These are phyloP conservation scores for Pseudopyrenochaeta lycopersici DNA, from an alignment of 2,329 filamentous ascomycete species.

Conservation along the genomic window DNA sequence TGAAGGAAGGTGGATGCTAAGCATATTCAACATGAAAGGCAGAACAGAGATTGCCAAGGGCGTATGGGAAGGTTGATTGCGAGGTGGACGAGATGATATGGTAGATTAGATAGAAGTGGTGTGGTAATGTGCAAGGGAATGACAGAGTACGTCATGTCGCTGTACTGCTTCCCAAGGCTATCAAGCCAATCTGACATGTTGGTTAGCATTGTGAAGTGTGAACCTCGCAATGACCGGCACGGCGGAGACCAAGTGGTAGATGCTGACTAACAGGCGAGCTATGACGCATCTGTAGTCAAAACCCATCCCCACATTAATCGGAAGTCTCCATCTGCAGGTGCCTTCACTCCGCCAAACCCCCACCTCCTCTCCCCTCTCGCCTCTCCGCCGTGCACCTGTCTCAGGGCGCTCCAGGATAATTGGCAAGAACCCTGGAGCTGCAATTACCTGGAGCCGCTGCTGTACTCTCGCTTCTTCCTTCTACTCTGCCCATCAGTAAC, in stretches of 20 bases:
- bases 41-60: slow-evolving; percentile 3
- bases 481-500: slow-evolving; percentile 7
- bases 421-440: slow-evolving; percentile 36
- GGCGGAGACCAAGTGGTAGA: too few relatives aligned
- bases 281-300: slow-evolving; percentile 11
- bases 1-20: slow-evolving; percentile 21
- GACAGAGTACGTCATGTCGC: too few relatives aligned
- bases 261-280: slow-evolving; percentile 12
- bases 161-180: too few relatives aligned
- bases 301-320: slow-evolving; percentile 19
- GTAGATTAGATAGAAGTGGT: too few relatives aligned
- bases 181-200: too few relatives aligned
- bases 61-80: too few relatives aligned
- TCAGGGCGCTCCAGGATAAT: slow-evolving; percentile 54
- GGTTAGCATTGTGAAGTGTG: too few relatives aligned
- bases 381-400: slow-evolving; percentile 15
- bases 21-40: slow-evolving; percentile 4
- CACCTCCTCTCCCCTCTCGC: slow-evolving; percentile 16
- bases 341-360: slow-evolving; percentile 23
- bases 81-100: too few relatives aligned
- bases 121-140: too few relatives aligned
- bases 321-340: slow-evolving; percentile 5
- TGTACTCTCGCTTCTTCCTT: slow-evolving; percentile 13
- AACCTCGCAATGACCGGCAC: too few relatives aligned
- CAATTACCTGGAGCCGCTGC: slow-evolving; percentile 55